Conservation (phyloP, 257 asterid species). For the Fraxinus cuspidata region DNA sequence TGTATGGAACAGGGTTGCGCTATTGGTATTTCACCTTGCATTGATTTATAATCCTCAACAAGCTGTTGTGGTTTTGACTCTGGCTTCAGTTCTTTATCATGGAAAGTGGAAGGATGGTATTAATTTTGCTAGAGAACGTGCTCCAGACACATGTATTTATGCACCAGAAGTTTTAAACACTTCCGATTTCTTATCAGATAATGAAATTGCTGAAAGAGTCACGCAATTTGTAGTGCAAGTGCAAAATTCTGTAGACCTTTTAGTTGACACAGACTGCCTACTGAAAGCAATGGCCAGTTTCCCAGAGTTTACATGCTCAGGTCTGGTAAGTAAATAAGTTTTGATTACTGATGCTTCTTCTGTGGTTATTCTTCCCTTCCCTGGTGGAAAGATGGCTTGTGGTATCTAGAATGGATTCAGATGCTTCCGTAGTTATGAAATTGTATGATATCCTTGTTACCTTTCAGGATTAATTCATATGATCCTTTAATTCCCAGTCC, state of each 20-base stretch:
- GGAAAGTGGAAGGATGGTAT: slow-evolving; percentile 69
- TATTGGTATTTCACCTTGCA: slow-evolving; percentile 73
- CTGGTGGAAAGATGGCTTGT: slow-evolving; percentile 8
- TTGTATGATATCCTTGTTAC: not conserved
- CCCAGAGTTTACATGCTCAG: slow-evolving; percentile 53
- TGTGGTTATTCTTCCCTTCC: slow-evolving; percentile 6
- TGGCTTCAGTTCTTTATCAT: slow-evolving; percentile 75
- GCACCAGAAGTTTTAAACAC: slow-evolving; percentile 64
- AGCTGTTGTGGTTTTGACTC: slow-evolving; percentile 64
- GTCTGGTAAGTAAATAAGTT: slow-evolving; percentile 56
- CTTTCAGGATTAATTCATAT: not conserved
- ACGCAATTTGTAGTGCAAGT: slow-evolving; percentile 50
- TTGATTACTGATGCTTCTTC: slow-evolving; percentile 22
- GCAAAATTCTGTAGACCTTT: slow-evolving; percentile 44
- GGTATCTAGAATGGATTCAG: slow-evolving; percentile 15
- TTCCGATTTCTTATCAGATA: slow-evolving; percentile 48
- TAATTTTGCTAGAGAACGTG: slow-evolving; percentile 59
- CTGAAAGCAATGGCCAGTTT: slow-evolving; percentile 59
- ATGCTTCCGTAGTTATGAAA: not conserved
- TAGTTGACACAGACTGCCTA: slow-evolving; percentile 48
- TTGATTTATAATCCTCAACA: slow-evolving; percentile 63
- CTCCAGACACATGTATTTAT: slow-evolving; percentile 41
- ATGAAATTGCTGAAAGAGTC: slow-evolving; percentile 67
- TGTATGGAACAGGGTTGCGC: slow-evolving; percentile 68
- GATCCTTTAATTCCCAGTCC: not conserved